Evolutionary conservation across 805 yeast genomes (phyloP), one percentile per base, ranked within the genome.

Genomic region (Maudiozyma bulderi): DNA sequence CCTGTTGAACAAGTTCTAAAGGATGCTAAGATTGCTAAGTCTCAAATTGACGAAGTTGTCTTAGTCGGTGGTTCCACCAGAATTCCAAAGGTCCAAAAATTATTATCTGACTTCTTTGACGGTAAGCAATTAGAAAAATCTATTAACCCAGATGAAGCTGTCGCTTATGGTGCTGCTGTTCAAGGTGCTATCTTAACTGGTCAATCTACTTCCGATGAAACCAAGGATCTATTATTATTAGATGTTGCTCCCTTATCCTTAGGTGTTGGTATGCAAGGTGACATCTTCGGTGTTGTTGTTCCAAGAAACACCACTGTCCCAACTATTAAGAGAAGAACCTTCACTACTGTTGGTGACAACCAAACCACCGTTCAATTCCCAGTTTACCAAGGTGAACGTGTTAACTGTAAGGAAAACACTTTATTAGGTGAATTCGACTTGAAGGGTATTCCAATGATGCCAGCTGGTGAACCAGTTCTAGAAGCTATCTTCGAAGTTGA

Each of bases 181-280:
- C 97, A 91, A 80, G 98, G 96, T 78, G 97, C 97, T 70, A 87
- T 91, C 76, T 81, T 90, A 74, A 86, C 96, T 62, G 96, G 96
- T 77, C 89, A 78, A 73, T 80, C 87, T 55, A 83, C 88, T 57
- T 81, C 86, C 60, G 93, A 84, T 56, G 95, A 88, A 73, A 89
- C 96, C 72, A 88, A 90, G 76, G 96, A 88, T 76, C 81, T 90
- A 72, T 83, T 91, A 65, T 82, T 90, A 71, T 83, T 90, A 74
- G 98, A 90, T 78, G 98, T 91, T 65, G 91, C 90, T 69, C 99
- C 99, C 73, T 84, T 91, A 71, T 90, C 98, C 61, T 81, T 91
- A 70, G 99, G 99, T 87, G 95, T 91, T 74, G 98, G 95, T 78
- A 93, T 93, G 86, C 93, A 90, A 77, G 99, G 99, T 77, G 95